Evolutionary conservation across 2,329 filamentous ascomycete genomes (phyloP).

Genomic region (Blastomyces gilchristii): DNA sequence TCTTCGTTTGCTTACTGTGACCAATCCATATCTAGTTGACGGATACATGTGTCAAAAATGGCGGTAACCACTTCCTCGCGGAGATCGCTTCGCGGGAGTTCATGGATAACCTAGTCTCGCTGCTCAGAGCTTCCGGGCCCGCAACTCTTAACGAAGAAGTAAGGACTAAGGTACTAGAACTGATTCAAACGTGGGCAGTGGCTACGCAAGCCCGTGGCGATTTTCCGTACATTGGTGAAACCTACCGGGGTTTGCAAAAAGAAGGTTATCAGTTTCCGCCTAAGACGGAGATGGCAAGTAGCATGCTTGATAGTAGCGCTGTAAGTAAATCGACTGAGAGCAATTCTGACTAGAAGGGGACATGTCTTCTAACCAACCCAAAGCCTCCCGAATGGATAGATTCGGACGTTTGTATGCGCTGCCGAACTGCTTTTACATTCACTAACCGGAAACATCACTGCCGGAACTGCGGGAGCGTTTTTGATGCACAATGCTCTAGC

Average conservation of each 20-base stretch:
- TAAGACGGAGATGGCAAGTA: conserved; percentile 75
- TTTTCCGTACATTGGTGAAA: conserved; percentile 75
- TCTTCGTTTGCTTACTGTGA: conserved; percentile 8
- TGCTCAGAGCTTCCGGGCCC: conserved; percentile 68
- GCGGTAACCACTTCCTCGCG: conserved; percentile 83
- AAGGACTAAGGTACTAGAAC: conserved; percentile 77
- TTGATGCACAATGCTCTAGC: conserved; percentile 87
- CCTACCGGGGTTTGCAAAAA: conserved; percentile 68
- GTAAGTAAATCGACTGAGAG: conserved; percentile 44
- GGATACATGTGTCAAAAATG: conserved; percentile 98
- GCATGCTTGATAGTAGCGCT: conserved; percentile 94
- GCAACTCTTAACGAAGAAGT: conserved; percentile 75
- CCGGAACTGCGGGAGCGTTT: conserved; percentile 94
- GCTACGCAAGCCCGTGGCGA: conserved; percentile 79
- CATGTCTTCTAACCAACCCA: conserved; percentile 11
- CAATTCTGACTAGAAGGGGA: neutral
- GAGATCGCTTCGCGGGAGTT: conserved; percentile 97
- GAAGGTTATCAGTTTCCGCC: conserved; percentile 89
- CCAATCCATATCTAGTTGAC: conserved; percentile 53
- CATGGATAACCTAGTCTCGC: conserved; percentile 89
- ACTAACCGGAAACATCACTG: conserved; percentile 98
- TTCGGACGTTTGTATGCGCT: conserved; percentile 97
- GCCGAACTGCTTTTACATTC: conserved; percentile 88
- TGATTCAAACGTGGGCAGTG: conserved; percentile 87
- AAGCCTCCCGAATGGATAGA: conserved; percentile 95